phyloP scores from a whole-genome alignment of 306 rosid species.

The Dalbergia cochinchinensis region DNA sequence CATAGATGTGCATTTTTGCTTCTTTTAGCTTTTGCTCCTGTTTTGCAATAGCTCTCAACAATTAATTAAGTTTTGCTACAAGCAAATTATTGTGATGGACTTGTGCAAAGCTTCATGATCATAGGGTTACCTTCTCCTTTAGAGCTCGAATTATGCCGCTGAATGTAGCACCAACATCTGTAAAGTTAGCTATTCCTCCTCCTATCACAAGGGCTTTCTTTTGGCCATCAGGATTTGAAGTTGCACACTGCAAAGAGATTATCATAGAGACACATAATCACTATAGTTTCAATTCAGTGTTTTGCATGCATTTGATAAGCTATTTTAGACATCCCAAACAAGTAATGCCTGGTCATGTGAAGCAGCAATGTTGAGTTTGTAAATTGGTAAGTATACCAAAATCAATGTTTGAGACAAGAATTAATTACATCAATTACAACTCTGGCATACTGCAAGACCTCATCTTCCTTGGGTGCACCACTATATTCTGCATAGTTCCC shows the following conservation, averaged over 20 bases:
- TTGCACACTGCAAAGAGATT: constrained; percentile 77
- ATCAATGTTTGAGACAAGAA: constrained; percentile 39
- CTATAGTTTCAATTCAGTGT: constrained; percentile 6
- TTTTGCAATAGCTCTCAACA: constrained; percentile 38
- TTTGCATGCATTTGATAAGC: constrained; percentile 3
- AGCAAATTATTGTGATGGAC: constrained; percentile 6
- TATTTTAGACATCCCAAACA: constrained; percentile 24
- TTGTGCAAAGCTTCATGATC: not conserved
- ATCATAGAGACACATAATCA: constrained; percentile 5
- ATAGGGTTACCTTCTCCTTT: constrained; percentile 80
- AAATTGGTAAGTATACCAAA: not conserved
- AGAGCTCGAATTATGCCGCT: constrained; percentile 91
- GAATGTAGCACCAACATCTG: constrained; percentile 96
- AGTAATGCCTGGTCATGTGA: not conserved
- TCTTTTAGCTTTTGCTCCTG: constrained; percentile 93
- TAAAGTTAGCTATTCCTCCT: constrained; percentile 97
- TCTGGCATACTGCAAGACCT: constrained; percentile 96
- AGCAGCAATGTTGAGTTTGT: not conserved
- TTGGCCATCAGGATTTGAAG: constrained; percentile 86
- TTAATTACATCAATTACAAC: constrained; percentile 88
- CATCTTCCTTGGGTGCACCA: constrained; percentile 97
- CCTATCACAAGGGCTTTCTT: constrained; percentile 91
- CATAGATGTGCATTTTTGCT: constrained; percentile 83
- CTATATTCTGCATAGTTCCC: constrained; percentile 98
- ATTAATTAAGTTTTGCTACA: constrained; percentile 38